These are phyloP conservation scores for Lagenaria siceraria DNA, from an alignment of 306 rosid genomes.

Conservation along the genomic window DNA sequence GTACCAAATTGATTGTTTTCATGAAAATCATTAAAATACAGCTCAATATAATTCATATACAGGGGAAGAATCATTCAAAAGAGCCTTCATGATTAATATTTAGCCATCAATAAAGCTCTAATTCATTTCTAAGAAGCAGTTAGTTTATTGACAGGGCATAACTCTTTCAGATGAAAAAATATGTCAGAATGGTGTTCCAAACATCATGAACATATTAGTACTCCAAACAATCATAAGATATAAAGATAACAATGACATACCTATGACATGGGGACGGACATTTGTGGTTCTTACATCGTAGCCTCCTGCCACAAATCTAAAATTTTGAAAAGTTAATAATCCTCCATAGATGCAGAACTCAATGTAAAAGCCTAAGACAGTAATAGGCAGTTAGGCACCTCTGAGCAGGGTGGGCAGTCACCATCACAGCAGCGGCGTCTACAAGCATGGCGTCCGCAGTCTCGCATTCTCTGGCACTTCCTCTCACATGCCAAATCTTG, in stretches of 20 bases:
- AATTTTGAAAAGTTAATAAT: constrained; percentile 14
- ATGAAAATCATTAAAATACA: background rate
- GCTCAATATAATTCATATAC: background rate
- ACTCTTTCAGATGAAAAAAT: background rate
- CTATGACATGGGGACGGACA: constrained; percentile 95
- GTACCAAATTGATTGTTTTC: constrained; percentile 16
- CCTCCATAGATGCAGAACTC: constrained; percentile 8
- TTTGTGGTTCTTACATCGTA: constrained; percentile 88
- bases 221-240: background rate
- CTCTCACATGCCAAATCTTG: constrained; percentile 88
- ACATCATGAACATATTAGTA: background rate
- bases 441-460: constrained; percentile 84
- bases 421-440: constrained; percentile 95
- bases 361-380: constrained; percentile 3
- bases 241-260: constrained; percentile 22
- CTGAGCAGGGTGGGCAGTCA: constrained; percentile 85
- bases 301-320: constrained; percentile 82
- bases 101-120: background rate
- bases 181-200: background rate
- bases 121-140: background rate
- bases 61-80: background rate
- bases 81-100: background rate
- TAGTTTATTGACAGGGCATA: background rate
- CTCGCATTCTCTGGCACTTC: constrained; percentile 72
- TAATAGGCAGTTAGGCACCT: constrained; percentile 42